These are phyloP conservation scores for Hymenoscyphus albidus DNA, from an alignment of 2,329 filamentous ascomycete genomes.

Conservation along the genomic window DNA sequence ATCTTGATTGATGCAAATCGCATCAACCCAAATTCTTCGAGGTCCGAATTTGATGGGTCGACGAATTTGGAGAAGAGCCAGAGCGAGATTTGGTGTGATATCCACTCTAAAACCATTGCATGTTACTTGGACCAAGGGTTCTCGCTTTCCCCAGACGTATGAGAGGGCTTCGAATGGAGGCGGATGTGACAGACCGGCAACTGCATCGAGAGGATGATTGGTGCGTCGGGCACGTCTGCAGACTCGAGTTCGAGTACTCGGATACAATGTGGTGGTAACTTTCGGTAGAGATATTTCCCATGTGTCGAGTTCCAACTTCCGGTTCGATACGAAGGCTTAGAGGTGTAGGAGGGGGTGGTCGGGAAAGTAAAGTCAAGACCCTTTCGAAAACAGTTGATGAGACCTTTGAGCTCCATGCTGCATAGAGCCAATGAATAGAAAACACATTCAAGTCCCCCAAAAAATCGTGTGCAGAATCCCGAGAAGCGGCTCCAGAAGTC, in stretches of 20 bases:
- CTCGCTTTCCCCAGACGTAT: conserved; percentile 12
- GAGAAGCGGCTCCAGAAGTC: not conserved
- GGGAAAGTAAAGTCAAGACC: not conserved
- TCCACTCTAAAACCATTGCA: conserved; percentile 3
- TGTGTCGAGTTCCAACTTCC: not conserved
- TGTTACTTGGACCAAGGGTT: not conserved
- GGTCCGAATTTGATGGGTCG: not conserved
- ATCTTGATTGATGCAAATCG: conserved; percentile 14
- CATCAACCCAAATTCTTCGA: conserved; percentile 10
- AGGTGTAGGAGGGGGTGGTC: not conserved
- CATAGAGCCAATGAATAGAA: not conserved
- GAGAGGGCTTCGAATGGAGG: conserved; percentile 7
- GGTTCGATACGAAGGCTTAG: not conserved
- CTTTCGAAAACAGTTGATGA: not conserved
- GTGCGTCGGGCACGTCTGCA: not conserved
- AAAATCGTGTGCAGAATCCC: not conserved
- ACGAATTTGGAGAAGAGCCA: conserved; percentile 6
- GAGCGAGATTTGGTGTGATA: conserved; percentile 8
- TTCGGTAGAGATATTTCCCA: not conserved
- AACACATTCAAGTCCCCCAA: not conserved
- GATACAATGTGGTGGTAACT: not conserved
- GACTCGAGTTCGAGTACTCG: not conserved
- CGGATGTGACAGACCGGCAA: not conserved
- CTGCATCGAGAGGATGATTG: not conserved
- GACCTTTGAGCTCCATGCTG: not conserved